Conservation (phyloP, 2,329 filamentous ascomycete genomes). For the Pestalotiopsis sp. region DNA sequence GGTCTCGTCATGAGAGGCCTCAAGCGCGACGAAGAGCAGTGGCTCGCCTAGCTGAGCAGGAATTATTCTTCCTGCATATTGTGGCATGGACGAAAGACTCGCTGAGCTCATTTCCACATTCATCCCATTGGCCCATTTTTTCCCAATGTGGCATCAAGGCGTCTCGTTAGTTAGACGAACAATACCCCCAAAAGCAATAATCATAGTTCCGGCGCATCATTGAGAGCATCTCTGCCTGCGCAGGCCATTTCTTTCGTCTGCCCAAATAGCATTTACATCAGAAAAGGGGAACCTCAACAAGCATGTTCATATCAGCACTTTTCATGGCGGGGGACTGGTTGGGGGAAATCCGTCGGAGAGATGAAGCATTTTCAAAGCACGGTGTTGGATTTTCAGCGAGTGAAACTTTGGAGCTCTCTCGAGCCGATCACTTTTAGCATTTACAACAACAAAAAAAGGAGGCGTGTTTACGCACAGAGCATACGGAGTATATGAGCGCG, state of each 20-base stretch:
- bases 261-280: slow-evolving; percentile 1
- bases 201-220: not conserved
- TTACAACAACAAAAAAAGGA: not conserved
- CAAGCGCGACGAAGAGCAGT: slow-evolving; percentile 59
- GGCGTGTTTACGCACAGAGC: not conserved
- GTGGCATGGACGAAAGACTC: slow-evolving; percentile 9
- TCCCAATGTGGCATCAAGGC: not conserved
- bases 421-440: not conserved
- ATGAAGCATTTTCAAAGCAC: slow-evolving; percentile 1
- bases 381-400: not conserved
- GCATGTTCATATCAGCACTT: not conserved
- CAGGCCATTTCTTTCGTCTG: not conserved
- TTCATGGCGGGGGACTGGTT: not conserved
- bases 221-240: not conserved
- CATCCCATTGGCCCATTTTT: not conserved
- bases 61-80: not conserved
- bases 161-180: not conserved
- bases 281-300: not conserved
- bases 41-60: slow-evolving; percentile 48
- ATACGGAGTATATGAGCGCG: not conserved
- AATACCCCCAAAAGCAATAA: not conserved
- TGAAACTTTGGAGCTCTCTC: not conserved
- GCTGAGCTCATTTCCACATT: not conserved
- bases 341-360: not conserved
- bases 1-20: slow-evolving; percentile 57